Conservation (phyloP, 1,284 basidiomycete genomes). For the Polyporus tsugae region DNA sequence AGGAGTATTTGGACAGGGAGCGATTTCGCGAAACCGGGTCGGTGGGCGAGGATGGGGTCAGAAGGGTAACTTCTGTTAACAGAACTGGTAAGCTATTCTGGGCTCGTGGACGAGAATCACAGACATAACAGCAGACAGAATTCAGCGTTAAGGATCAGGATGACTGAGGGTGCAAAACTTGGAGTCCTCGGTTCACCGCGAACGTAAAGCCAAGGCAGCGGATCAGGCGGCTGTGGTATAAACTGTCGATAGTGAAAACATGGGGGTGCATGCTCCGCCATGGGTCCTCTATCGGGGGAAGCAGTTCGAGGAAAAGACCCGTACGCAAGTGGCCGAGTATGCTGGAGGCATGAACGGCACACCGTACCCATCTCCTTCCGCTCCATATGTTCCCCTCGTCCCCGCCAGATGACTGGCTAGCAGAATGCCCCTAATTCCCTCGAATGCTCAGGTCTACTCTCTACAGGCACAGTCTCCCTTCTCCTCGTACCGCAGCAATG, state of each 20-base stretch:
- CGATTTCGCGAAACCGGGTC: constrained; percentile 84
- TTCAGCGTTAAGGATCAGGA: not conserved
- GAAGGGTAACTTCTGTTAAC: constrained; percentile 37
- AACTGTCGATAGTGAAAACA: no score
- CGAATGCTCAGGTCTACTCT: not conserved
- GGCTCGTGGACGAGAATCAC: not conserved
- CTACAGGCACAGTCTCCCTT: not conserved
- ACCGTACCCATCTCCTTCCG: not conserved
- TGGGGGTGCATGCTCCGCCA: no score
- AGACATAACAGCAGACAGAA: not conserved
- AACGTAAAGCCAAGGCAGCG: no score
- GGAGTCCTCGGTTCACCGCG: no score
- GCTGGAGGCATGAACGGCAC: not conserved
- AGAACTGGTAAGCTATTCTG: not conserved
- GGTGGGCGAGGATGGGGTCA: constrained; percentile 81
- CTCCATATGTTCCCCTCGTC: not conserved
- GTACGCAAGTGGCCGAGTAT: no score
- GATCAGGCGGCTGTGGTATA: no score
- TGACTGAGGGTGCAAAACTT: no score
- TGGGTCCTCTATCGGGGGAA: no score
- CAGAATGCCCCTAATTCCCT: not conserved
- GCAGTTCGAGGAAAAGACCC: no score
- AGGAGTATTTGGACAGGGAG: constrained; percentile 93
- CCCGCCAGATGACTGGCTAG: not conserved
- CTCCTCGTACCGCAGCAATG: not conserved